phyloP scores from a whole-genome alignment of 1,284 basidiomycete genomes.

The Fomitopsis pinicola region DNA sequence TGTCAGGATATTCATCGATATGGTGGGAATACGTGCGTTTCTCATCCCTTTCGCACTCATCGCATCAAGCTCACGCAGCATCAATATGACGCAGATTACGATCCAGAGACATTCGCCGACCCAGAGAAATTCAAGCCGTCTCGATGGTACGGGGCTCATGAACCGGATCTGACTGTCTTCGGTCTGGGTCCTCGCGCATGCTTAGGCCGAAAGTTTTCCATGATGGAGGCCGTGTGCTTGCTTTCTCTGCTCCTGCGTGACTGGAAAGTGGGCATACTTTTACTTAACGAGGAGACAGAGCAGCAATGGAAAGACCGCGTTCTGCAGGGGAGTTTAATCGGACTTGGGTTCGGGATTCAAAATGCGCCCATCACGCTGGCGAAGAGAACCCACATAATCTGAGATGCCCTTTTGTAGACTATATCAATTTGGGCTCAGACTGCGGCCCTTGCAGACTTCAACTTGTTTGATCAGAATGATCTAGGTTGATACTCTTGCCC shows the following conservation, averaged over 20 bases:
- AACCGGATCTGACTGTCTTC: conserved; percentile 19
- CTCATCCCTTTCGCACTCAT: not conserved
- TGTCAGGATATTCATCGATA: conserved; percentile 11
- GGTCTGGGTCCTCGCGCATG: conserved; percentile 20
- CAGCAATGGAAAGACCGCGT: conserved; percentile 10
- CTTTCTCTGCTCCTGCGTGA: conserved; percentile 25
- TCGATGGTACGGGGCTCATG: conserved; percentile 24
- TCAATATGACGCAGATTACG: conserved; percentile 6
- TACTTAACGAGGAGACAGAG: conserved; percentile 9
- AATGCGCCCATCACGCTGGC: not conserved
- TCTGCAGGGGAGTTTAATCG: not conserved
- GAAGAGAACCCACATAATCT: too few relatives aligned
- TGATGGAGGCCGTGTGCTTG: conserved; percentile 26
- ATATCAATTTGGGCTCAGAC: too few relatives aligned
- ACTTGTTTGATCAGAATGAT: too few relatives aligned
- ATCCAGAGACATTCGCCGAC: conserved; percentile 24
- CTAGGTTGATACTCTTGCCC: too few relatives aligned
- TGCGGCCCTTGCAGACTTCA: too few relatives aligned
- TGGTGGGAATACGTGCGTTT: conserved; percentile 14
- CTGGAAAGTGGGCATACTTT: conserved; percentile 16
- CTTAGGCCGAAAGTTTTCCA: conserved; percentile 27
- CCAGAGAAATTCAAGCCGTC: conserved; percentile 26
- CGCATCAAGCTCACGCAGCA: not conserved
- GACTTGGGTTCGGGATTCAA: conserved; percentile 2
- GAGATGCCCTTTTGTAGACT: too few relatives aligned